Conservation (phyloP, 2,329 filamentous ascomycete genomes). For the Arthrobotrys entomopaga region DNA sequence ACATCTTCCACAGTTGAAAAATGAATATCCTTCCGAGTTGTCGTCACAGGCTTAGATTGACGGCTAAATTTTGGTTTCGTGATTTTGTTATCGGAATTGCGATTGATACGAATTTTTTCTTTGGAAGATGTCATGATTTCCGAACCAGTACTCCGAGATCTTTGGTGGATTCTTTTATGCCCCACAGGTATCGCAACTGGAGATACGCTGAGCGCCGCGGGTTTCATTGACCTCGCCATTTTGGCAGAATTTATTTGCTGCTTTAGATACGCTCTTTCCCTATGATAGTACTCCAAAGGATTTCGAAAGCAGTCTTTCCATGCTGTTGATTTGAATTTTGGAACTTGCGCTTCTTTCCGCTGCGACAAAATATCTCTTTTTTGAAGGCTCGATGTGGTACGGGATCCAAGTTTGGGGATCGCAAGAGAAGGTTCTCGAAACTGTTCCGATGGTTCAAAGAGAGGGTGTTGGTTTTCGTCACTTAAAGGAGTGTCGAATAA, state of each 20-base stretch:
- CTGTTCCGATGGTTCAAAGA: conserved; percentile 30
- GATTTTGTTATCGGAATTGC: conserved; percentile 37
- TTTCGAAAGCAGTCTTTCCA: conserved; percentile 46
- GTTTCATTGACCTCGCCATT: conserved; percentile 8
- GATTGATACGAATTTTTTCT: conserved; percentile 38
- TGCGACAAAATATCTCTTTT: not conserved
- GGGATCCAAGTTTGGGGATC: not conserved
- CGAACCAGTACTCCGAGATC: conserved; percentile 42
- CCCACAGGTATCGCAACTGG: conserved; percentile 17
- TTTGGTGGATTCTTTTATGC: conserved; percentile 29
- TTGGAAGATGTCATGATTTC: conserved; percentile 29
- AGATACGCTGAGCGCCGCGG: not conserved
- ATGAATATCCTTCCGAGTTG: conserved; percentile 83
- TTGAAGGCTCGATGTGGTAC: not conserved
- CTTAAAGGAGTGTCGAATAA: conserved; percentile 41
- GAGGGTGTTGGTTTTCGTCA: conserved; percentile 43
- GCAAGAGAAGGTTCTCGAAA: conserved; percentile 7
- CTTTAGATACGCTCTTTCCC: conserved; percentile 33
- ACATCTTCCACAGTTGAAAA: conserved; percentile 77
- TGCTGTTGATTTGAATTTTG: conserved; percentile 46
- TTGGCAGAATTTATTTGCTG: conserved; percentile 37
- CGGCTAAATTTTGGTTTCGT: conserved; percentile 45
- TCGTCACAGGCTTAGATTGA: conserved; percentile 64
- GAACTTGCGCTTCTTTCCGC: conserved; percentile 2
- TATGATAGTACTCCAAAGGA: conserved; percentile 36